These are phyloP conservation scores for Solanum etuberosum DNA, from an alignment of 257 asterid species.

Conservation along the genomic window DNA sequence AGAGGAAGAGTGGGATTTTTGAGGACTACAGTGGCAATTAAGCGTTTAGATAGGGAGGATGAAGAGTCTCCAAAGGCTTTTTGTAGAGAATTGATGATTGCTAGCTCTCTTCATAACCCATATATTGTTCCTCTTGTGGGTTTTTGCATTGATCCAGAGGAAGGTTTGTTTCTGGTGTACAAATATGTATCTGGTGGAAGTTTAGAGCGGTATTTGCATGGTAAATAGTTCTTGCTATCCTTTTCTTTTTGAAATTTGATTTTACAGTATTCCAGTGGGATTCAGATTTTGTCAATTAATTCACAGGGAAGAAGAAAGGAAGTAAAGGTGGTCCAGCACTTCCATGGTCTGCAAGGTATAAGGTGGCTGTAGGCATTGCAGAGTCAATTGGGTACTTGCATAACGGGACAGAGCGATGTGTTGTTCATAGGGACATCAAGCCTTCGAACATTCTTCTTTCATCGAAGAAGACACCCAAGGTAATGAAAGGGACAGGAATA, in stretches of 20 bases:
- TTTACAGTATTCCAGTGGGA: neutral
- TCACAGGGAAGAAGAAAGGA: constrained; percentile 60
- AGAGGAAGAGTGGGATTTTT: constrained; percentile 69
- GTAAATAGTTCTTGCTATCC: constrained; percentile 17
- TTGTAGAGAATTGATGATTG: constrained; percentile 90
- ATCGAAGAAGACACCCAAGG: constrained; percentile 68
- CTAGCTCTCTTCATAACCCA: constrained; percentile 66
- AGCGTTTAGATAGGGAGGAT: constrained; percentile 70
- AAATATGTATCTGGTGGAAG: constrained; percentile 89
- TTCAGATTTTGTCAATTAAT: neutral
- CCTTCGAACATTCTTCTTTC: constrained; percentile 92
- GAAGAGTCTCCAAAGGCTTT: constrained; percentile 80
- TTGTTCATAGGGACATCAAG: constrained; percentile 88
- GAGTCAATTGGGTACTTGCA: constrained; percentile 71
- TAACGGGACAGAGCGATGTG: constrained; percentile 71
- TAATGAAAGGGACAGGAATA: neutral
- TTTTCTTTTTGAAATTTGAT: neutral
- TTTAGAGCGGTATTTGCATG: constrained; percentile 73
- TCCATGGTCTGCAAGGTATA: constrained; percentile 61
- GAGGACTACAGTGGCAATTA: constrained; percentile 63
- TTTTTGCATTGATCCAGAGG: constrained; percentile 76
- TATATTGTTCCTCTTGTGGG: constrained; percentile 79
- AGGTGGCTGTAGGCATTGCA: constrained; percentile 65
- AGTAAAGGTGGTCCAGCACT: constrained; percentile 42
- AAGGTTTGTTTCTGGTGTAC: constrained; percentile 78